A percentile compares a stretch with the other conserved stretches of the same genome.
phyloP scores from a whole-genome alignment of 139 green algal genomes.

The Micractinium conductrix region DNA sequence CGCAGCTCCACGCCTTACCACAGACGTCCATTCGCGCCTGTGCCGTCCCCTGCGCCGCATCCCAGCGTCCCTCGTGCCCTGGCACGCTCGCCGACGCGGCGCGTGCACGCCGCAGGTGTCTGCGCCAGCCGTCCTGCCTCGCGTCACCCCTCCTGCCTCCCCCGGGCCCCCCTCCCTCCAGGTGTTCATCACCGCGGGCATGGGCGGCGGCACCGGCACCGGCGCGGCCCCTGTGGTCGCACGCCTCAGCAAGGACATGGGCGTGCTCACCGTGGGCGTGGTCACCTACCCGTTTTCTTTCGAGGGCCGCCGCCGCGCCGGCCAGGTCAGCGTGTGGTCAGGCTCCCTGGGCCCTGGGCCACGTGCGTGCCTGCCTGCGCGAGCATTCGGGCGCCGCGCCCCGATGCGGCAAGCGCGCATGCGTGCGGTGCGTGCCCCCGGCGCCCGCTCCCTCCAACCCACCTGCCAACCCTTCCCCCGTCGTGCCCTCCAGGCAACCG shows the following conservation, averaged over 20 bases:
- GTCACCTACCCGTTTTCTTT: slow-evolving; percentile 98
- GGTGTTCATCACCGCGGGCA: slow-evolving; percentile 82
- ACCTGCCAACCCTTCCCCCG: not conserved
- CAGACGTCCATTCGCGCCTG: not conserved
- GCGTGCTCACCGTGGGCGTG: slow-evolving; percentile 96
- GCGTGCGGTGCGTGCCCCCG: too few relatives aligned
- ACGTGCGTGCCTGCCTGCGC: too few relatives aligned
- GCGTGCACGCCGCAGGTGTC: not conserved
- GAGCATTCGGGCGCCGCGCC: too few relatives aligned
- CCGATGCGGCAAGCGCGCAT: too few relatives aligned
- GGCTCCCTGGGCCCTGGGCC: too few relatives aligned
- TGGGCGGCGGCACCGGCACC: slow-evolving; percentile 96
- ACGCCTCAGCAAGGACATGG: slow-evolving; percentile 80
- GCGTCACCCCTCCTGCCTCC: not conserved
- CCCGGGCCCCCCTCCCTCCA: not conserved
- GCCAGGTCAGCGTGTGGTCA: not conserved
- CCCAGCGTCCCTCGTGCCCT: not conserved
- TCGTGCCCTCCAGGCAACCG: slow-evolving; percentile 48
- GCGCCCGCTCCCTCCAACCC: not conserved
- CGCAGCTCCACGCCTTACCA: not conserved
- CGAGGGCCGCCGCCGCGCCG: slow-evolving; percentile 85
- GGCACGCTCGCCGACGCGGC: too few relatives aligned
- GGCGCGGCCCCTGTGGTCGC: slow-evolving; percentile 95
- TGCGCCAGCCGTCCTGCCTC: not conserved
- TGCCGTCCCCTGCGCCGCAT: not conserved